phyloP scores from a whole-genome alignment of 305 asterid species.

The Solanum hybrid region DNA sequence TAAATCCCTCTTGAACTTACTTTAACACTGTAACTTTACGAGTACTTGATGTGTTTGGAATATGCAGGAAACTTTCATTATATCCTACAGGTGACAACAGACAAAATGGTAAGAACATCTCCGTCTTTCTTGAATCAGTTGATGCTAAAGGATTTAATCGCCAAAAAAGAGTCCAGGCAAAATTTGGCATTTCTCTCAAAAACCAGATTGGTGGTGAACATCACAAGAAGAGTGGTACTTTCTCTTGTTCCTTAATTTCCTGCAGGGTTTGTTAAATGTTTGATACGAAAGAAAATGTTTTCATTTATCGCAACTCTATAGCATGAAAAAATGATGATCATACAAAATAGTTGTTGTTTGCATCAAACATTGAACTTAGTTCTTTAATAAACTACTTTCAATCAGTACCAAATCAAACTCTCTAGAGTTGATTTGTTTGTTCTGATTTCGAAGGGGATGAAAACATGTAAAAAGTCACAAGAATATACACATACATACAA shows the following conservation, averaged over 20 bases:
- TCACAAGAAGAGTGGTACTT: background rate
- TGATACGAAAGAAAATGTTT: background rate
- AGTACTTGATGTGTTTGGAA: background rate
- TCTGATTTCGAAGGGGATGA: background rate
- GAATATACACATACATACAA: background rate
- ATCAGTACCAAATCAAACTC: background rate
- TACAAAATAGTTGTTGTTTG: background rate
- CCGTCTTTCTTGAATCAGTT: background rate
- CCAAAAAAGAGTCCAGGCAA: background rate
- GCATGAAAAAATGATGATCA: background rate
- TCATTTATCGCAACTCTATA: background rate
- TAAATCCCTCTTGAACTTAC: background rate
- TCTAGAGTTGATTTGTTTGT: background rate
- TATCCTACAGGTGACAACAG: background rate
- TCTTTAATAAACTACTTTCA: background rate
- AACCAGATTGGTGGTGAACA: background rate
- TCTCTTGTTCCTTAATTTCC: background rate
- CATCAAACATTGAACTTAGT: background rate
- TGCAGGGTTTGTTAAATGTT: background rate
- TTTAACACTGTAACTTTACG: background rate
- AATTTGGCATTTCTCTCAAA: background rate
- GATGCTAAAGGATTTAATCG: background rate
- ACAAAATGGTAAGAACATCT: background rate
- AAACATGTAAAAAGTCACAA: background rate
- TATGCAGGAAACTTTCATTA: background rate